These are phyloP conservation scores for Sugiyamaella xylanicola DNA, from an alignment of 1,139 yeast species.

Conservation along the genomic window DNA sequence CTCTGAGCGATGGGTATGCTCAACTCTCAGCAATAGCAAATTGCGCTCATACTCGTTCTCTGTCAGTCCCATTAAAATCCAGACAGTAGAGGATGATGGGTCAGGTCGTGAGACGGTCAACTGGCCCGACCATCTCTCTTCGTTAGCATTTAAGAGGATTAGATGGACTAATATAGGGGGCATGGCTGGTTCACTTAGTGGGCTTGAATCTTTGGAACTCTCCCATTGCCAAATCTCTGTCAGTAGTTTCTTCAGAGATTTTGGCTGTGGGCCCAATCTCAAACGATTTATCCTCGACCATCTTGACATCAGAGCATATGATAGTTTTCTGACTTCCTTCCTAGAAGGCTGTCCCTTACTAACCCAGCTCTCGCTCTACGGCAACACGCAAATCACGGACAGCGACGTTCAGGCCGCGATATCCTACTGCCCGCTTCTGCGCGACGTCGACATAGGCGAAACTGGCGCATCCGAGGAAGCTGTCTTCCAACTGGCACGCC, in stretches of 20 bases:
- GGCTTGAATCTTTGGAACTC: neutral
- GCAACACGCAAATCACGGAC: neutral
- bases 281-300: neutral
- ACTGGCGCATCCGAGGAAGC: slow-evolving; percentile 3
- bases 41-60: neutral
- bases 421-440: slow-evolving; percentile 1
- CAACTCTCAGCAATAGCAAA: neutral
- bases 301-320: neutral
- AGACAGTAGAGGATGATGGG: neutral
- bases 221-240: neutral
- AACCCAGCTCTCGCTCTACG: slow-evolving; percentile 3
- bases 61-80: neutral
- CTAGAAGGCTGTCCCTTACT: slow-evolving; percentile 1
- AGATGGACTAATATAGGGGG: neutral
- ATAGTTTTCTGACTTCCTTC: too few species aligned
- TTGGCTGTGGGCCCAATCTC: neutral
- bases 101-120: neutral
- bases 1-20: neutral
- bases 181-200: neutral
- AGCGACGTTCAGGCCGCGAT: neutral
- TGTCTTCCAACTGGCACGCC: neutral
- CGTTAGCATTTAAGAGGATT: neutral
- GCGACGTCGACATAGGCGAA: slow-evolving; percentile 8
- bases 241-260: neutral
- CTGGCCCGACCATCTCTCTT: neutral